These are phyloP conservation scores for Sanguinoderma infundibulare DNA, from an alignment of 1,284 basidiomycete species.

Conservation along the genomic window DNA sequence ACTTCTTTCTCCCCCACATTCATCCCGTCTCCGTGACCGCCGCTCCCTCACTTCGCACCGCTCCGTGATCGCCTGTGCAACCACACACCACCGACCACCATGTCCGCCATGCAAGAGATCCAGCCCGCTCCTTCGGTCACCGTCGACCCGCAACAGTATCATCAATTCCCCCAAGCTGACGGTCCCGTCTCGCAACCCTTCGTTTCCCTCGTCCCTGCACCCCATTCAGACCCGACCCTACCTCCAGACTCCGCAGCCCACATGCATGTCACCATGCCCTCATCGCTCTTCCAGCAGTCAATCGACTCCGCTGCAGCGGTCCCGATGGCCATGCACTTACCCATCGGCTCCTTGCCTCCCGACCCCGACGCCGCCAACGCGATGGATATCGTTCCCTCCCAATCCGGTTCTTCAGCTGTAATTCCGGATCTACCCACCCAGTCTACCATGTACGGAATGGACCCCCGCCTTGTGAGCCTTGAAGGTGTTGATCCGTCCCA, in stretches of 20 bases:
- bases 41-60: conserved; percentile 12
- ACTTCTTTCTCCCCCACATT: conserved; percentile 17
- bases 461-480: conserved; percentile 30
- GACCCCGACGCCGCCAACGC: conserved; percentile 37
- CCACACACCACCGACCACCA: too few relatives aligned
- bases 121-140: conserved; percentile 26
- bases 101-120: conserved; percentile 35
- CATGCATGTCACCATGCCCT: conserved; percentile 35
- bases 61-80: conserved; percentile 21
- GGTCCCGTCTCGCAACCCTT: conserved; percentile 25
- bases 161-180: conserved; percentile 30
- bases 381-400: conserved; percentile 43
- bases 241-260: conserved; percentile 28
- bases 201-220: conserved; percentile 30
- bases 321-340: conserved; percentile 44
- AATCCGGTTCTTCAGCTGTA: conserved; percentile 35
- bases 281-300: conserved; percentile 42
- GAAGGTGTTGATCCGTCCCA: conserved; percentile 35
- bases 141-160: conserved; percentile 33
- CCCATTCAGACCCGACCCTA: conserved; percentile 34
- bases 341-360: conserved; percentile 38
- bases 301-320: conserved; percentile 39
- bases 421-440: conserved; percentile 44
- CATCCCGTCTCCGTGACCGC: conserved; percentile 11
- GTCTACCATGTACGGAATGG: conserved; percentile 32